Evolutionary conservation across 768 basidiomycete genomes (phyloP).

Genomic region (Mycena rosella): DNA sequence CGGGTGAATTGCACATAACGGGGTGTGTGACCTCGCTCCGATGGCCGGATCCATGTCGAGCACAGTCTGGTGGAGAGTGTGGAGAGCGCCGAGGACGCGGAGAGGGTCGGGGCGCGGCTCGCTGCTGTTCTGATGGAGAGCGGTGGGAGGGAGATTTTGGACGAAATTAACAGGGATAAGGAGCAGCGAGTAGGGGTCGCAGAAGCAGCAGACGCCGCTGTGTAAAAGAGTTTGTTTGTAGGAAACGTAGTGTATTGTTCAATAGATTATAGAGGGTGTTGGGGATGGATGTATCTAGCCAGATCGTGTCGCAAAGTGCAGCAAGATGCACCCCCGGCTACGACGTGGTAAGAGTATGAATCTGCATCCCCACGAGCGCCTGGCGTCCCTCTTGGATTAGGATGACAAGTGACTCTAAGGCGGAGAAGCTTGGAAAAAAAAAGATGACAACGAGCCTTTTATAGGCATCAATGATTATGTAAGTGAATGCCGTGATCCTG

Average conservation of each 20-base stretch:
- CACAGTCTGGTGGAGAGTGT: slow-evolving; percentile 69
- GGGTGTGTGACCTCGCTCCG: slow-evolving; percentile 89
- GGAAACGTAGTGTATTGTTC: no score
- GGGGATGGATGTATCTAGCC: slow-evolving; percentile 37
- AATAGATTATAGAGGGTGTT: background rate
- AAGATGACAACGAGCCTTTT: no score
- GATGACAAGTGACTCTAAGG: slow-evolving; percentile 81
- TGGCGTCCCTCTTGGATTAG: slow-evolving; percentile 57
- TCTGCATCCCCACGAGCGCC: slow-evolving; percentile 83
- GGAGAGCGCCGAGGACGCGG: slow-evolving; percentile 65
- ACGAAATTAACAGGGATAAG: slow-evolving; percentile 81
- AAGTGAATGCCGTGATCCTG: no score
- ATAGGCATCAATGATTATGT: no score
- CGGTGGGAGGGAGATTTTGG: slow-evolving; percentile 87
- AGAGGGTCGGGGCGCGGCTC: slow-evolving; percentile 73
- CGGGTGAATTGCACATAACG: slow-evolving; percentile 67
- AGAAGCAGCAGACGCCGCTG: slow-evolving; percentile 28
- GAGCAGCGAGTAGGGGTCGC: slow-evolving; percentile 60
- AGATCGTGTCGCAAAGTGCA: slow-evolving; percentile 36
- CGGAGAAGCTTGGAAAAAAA: slow-evolving; percentile 59
- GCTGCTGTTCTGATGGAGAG: slow-evolving; percentile 72
- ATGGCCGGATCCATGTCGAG: slow-evolving; percentile 80
- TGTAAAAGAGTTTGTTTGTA: background rate
- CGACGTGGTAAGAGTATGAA: slow-evolving; percentile 41
- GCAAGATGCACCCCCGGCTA: slow-evolving; percentile 23